phyloP scores from a whole-genome alignment of 2,329 filamentous ascomycete species.

The Cryphonectria carpinicola region DNA sequence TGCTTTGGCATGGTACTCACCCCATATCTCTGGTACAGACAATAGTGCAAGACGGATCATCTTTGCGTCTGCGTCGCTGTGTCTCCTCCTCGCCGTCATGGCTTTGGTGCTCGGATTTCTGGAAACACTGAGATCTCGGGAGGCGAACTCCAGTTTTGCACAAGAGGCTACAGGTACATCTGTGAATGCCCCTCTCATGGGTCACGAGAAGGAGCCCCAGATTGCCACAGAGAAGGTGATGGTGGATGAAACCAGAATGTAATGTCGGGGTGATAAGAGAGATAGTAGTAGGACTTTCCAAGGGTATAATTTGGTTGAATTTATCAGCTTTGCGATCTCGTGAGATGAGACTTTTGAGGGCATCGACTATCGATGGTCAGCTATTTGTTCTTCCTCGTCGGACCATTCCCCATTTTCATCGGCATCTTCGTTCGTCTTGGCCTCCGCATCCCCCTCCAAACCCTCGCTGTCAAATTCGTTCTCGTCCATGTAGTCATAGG shows the following conservation, averaged over 20 bases:
- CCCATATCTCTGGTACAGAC: conserved; percentile 12
- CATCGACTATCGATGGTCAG: conserved; percentile 20
- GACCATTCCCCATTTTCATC: conserved; percentile 58
- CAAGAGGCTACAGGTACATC: neutral
- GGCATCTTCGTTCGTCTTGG: conserved; percentile 52
- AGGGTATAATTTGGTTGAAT: conserved; percentile 13
- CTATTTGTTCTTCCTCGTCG: conserved; percentile 51
- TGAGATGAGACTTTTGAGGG: neutral
- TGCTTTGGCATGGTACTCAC: neutral
- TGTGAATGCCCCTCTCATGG: neutral
- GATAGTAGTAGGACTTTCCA: neutral
- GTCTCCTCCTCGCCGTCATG: conserved; percentile 17
- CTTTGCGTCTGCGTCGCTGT: conserved; percentile 23
- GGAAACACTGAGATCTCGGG: neutral
- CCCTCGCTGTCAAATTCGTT: conserved; percentile 58
- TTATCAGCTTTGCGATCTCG: neutral
- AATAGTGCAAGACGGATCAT: conserved; percentile 22
- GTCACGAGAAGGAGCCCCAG: neutral
- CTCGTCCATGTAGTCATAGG: conserved; percentile 45
- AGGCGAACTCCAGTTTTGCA: too few species aligned
- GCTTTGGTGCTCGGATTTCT: conserved; percentile 22
- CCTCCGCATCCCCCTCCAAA: conserved; percentile 54
- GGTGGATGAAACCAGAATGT: neutral
- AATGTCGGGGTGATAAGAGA: neutral
- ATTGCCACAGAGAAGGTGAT: neutral